Evolutionary conservation across 768 basidiomycete genomes (phyloP), one percentile per base, ranked within the genome.

Genomic region (Boletus patriciae): DNA sequence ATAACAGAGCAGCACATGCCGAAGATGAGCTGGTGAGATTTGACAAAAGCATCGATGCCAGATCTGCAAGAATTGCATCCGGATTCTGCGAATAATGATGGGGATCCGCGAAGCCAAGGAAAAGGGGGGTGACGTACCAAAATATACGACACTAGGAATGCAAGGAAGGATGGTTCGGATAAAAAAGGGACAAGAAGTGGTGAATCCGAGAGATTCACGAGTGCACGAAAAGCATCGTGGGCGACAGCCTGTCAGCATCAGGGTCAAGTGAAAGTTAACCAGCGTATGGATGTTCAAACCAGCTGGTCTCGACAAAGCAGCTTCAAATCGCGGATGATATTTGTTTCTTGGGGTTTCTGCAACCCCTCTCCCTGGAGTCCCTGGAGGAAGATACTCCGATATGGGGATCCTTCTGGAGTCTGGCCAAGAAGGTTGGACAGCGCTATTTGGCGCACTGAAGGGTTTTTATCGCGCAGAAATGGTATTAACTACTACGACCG

Each of bases 21-120:
- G 81, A 73, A 3, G 89, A 78, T 43, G 90, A 86, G 6, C 89
- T 81, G 10, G 93, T 90, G 34, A 97, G 76, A 74, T 98, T 98
- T n/a, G 94, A 96, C 11, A 98, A 80, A 2, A 98, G 79, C 96
- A 98, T 98, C n/a, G 92, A 83, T 4, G 94, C 93, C 19, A 98
- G 84, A 77, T 98, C 95, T 34, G 94, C 93, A 27, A 98, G 87
- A 55, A 88, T 85, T 11, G 95, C 86, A 58, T 88, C 84, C n/a
- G 92, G 88, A 72, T 94, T 90, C 94, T 98, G 63, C 10, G 40
- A 23, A 27, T 21, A 27, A 54, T 54, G 55, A 57, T 57, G 49
- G 11, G 34, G 59, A 62, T 54, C 49, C 54, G 48, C 34, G 21
- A 19, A 43, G 44, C 43, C 12, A 18, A 51, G 31, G 46, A 36